phyloP scores from a whole-genome alignment of 2,329 filamentous ascomycete species.

The Metarhizium album region DNA sequence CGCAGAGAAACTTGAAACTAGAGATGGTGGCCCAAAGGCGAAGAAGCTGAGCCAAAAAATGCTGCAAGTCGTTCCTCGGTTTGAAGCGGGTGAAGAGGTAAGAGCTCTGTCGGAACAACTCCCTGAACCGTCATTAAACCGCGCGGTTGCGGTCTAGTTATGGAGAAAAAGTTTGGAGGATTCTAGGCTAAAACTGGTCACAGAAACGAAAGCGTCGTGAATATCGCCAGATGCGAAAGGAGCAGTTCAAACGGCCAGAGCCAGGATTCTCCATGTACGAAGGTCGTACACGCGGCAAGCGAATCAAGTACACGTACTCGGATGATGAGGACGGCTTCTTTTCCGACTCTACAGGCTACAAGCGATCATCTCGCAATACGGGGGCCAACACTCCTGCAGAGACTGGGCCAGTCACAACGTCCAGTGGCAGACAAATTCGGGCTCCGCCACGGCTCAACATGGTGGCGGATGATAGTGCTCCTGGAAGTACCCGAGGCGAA shows the following conservation, averaged over 20 bases:
- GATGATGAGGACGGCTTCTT: constrained; percentile 70
- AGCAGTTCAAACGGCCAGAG: constrained; percentile 78
- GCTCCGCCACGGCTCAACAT: constrained; percentile 57
- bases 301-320: constrained; percentile 91
- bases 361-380: constrained; percentile 67
- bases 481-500: constrained; percentile 36
- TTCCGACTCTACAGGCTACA: constrained; percentile 46
- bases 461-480: constrained; percentile 40
- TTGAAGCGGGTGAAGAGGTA: constrained; percentile 88
- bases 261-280: constrained; percentile 90
- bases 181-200: constrained; percentile 9
- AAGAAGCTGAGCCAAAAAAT: constrained; percentile 71
- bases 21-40: constrained; percentile 73
- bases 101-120: constrained; percentile 14
- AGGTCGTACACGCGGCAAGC: constrained; percentile 89
- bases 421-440: constrained; percentile 77
- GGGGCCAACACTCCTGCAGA: constrained; percentile 64
- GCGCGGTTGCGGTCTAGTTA: not conserved
- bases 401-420: constrained; percentile 54
- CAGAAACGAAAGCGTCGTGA: constrained; percentile 89
- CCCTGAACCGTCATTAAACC: too few relatives aligned
- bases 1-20: constrained; percentile 62
- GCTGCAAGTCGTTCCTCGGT: constrained; percentile 67
- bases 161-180: not conserved
- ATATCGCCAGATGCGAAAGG: constrained; percentile 76